Conservation (phyloP, 2,329 filamentous ascomycete genomes). For the Achaetomium macrosporum region DNA sequence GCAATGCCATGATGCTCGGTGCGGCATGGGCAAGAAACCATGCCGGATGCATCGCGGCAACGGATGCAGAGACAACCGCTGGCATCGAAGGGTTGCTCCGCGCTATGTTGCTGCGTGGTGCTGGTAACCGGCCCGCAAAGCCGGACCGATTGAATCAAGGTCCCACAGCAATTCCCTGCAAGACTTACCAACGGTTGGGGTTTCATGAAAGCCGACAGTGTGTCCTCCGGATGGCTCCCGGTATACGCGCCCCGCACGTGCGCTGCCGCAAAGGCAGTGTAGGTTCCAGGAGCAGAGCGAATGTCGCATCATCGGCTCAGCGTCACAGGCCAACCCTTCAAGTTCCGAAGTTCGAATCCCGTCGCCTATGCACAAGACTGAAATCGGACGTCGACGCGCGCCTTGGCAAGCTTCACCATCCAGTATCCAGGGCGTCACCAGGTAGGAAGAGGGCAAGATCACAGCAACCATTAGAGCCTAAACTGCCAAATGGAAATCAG, state of each 20-base stretch:
- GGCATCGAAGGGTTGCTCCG: slow-evolving; percentile 15
- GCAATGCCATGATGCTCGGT: not conserved
- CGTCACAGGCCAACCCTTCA: not conserved
- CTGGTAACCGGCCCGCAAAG: slow-evolving; percentile 21
- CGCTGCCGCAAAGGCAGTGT: not conserved
- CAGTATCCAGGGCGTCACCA: slow-evolving; percentile 8
- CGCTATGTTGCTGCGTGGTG: slow-evolving; percentile 10
- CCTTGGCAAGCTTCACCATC: slow-evolving; percentile 15
- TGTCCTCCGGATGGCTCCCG: slow-evolving; percentile 12
- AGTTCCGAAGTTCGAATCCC: slow-evolving; percentile 11
- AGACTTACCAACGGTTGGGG: not conserved
- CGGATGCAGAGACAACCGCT: not conserved
- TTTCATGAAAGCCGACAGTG: not conserved
- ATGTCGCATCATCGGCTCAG: slow-evolving; percentile 12
- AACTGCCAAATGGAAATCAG: slow-evolving; percentile 28
- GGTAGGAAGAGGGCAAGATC: slow-evolving; percentile 11
- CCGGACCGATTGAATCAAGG: slow-evolving; percentile 18
- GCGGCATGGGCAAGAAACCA: not conserved
- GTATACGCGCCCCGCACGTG: slow-evolving; percentile 9
- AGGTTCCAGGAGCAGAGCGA: slow-evolving; percentile 10
- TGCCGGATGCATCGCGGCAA: slow-evolving; percentile 13
- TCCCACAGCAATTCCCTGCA: slow-evolving; percentile 11
- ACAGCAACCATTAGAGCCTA: slow-evolving; percentile 23
- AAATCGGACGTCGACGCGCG: slow-evolving; percentile 19
- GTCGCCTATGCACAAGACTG: slow-evolving; percentile 22